These are phyloP conservation scores for Spergularia bocconei DNA, from an alignment of 148 eudicot genomes.

Conservation along the genomic window DNA sequence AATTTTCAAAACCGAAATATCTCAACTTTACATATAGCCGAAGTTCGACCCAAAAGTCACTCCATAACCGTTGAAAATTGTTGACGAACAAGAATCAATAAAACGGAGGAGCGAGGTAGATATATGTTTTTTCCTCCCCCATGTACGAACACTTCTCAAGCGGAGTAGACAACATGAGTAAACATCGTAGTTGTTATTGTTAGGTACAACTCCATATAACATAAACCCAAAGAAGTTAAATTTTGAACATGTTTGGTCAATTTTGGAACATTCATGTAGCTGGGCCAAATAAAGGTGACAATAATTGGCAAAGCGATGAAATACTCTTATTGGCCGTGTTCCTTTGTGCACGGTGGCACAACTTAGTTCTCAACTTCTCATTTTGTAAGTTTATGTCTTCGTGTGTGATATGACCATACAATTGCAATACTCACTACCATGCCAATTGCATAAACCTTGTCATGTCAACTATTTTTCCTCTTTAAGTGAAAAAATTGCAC, in stretches of 20 bases:
- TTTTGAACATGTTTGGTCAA: constrained; percentile 15
- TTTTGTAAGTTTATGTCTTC: background rate
- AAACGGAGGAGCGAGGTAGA: too few species aligned
- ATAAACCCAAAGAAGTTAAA: background rate
- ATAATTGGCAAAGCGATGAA: constrained; percentile 12
- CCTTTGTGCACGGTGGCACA: constrained; percentile 25
- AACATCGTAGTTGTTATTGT: constrained; percentile 6
- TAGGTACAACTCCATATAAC: constrained; percentile 8
- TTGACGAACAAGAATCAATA: too few species aligned
- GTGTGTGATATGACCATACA: constrained; percentile 10
- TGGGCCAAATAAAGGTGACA: constrained; percentile 13
- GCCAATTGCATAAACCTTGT: constrained; percentile 12
- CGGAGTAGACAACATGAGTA: background rate
- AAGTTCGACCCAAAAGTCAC: too few species aligned
- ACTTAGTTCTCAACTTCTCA: constrained; percentile 14
- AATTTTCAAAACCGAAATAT: too few species aligned
- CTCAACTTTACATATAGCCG: too few species aligned
- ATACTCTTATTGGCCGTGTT: background rate
- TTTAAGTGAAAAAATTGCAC: background rate
- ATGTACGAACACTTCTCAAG: too few species aligned
- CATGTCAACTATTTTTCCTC: constrained; percentile 2
- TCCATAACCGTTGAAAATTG: too few species aligned
- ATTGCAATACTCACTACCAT: background rate
- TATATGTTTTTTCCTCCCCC: too few species aligned
- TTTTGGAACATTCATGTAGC: constrained; percentile 24